Percentiles rank a stretch among this genome's conserved stretches.
Evolutionary conservation across 805 yeast genomes (phyloP).

Genomic region (Candida sakaeoensis): DNA sequence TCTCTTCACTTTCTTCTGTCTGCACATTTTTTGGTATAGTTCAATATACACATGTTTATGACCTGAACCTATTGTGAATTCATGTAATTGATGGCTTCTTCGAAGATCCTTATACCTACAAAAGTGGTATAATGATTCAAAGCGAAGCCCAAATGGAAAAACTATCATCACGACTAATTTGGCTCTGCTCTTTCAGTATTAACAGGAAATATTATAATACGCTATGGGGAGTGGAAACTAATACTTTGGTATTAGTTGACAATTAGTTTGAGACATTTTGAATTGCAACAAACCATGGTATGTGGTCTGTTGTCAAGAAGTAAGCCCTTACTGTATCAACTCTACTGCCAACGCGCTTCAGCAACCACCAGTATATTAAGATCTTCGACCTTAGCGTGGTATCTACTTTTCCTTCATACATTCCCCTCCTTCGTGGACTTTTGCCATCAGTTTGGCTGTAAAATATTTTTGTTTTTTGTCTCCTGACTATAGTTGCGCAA

Average conservation of each 20-base stretch:
- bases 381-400: too few relatives aligned
- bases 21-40: not conserved
- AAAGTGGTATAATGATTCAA: slow-evolving; percentile 45
- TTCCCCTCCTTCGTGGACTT: not conserved
- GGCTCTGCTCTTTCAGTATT: slow-evolving; percentile 14
- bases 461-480: too few relatives aligned
- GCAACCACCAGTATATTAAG: not conserved
- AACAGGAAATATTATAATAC: slow-evolving; percentile 9
- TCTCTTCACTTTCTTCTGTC: not conserved
- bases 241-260: slow-evolving; percentile 17
- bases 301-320: too few relatives aligned
- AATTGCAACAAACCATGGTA: too few relatives aligned
- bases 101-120: slow-evolving; percentile 44
- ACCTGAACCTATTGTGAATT: too few relatives aligned
- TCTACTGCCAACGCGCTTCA: not conserved
- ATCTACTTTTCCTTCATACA: too few relatives aligned
- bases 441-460: not conserved
- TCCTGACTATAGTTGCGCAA: not conserved
- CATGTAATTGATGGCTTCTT: slow-evolving; percentile 33
- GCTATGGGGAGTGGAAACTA: slow-evolving; percentile 25
- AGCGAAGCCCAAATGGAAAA: slow-evolving; percentile 45
- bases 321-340: too few relatives aligned
- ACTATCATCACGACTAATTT: slow-evolving; percentile 16
- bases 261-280: slow-evolving; percentile 32
- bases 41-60: not conserved